Evolutionary conservation across 2,329 filamentous ascomycete genomes (phyloP), one percentile per base, ranked within the genome.

Genomic region (Setomelanomma holmii): DNA sequence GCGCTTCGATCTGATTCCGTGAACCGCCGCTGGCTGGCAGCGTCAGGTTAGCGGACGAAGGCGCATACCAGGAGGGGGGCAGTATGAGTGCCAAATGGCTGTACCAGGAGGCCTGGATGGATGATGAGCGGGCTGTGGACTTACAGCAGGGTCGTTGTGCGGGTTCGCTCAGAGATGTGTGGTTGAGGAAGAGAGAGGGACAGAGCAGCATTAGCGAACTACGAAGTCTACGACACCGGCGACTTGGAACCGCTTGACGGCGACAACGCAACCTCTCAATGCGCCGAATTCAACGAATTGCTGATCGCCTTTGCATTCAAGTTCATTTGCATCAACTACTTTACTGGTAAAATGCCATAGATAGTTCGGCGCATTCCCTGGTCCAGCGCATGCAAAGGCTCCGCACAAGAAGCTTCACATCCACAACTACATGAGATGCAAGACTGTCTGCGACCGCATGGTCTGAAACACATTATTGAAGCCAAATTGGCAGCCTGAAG

Each of bases 11-110:
- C 56, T 58, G 58, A 53, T 68, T 70, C 67, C 69, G 71, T 72
- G 61, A 67, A 65, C 66, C 69, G 69, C 71, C 70, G 71, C 65
- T 64, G 56, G 63, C 59, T 70, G 69, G 50, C 58, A 59, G 58
- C 64, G 56, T 61, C 63, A 58, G 58, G 71, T 72, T 55, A 73
- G 71, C 60, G 61, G 60, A 49, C 53, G 51, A 45, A 58, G 61
- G 66, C 60, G 60, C 64, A 64, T 33, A 54, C 53, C 45, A 58
- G 45, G 36, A 53, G 60, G 51, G 45, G 46, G 44, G 38, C 46
- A 21, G 45, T 41, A 49, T 47, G 47, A 53, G 57, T 43, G 53
- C 52, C 47, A 54, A 50, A 61, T 47, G 45, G 49, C 41, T 51
- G 40, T 27, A 45, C 47, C 52, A 47, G 49, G 51, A 42, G 51